Conservation (phyloP, 345 rosid genomes). For the Salix viminalis region DNA sequence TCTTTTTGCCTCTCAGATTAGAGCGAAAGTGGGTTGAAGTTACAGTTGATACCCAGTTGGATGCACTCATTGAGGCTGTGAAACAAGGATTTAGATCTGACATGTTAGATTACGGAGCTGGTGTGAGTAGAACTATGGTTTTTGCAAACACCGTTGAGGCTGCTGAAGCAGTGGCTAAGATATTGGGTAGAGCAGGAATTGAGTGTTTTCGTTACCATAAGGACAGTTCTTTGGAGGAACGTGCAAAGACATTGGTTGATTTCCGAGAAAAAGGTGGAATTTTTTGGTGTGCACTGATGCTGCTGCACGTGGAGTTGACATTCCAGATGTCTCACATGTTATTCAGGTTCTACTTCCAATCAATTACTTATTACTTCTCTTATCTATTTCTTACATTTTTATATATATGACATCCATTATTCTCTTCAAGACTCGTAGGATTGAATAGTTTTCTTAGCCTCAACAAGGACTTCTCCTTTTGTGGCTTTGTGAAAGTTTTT, state of each 20-base stretch:
- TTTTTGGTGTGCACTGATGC: slow-evolving; percentile 95
- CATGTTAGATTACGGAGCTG: slow-evolving; percentile 21
- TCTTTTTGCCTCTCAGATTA: slow-evolving; percentile 48
- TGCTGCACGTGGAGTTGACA: slow-evolving; percentile 95
- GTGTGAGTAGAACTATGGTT: slow-evolving; percentile 70
- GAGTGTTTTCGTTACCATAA: slow-evolving; percentile 77
- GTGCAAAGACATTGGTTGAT: slow-evolving; percentile 54
- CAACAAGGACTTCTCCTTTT: too few species aligned
- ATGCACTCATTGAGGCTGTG: slow-evolving; percentile 76
- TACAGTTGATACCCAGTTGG: slow-evolving; percentile 72
- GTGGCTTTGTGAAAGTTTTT: too few species aligned
- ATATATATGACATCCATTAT: too few species aligned
- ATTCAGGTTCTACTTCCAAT: slow-evolving; percentile 64
- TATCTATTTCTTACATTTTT: neutral
- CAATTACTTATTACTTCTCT: neutral
- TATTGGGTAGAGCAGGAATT: slow-evolving; percentile 71
- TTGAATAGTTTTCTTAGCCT: too few species aligned
- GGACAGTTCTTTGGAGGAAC: slow-evolving; percentile 72
- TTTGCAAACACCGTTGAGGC: slow-evolving; percentile 93
- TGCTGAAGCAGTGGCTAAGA: slow-evolving; percentile 74
- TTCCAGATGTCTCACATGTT: slow-evolving; percentile 84
- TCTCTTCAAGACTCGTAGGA: too few species aligned
- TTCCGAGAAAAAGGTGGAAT: slow-evolving; percentile 81
- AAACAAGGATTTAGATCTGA: slow-evolving; percentile 35
- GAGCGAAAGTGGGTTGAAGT: slow-evolving; percentile 85